A percentile compares a stretch with the other conserved stretches of the same genome.
Conservation (phyloP, 2,329 filamentous ascomycete species). For the Clonostachys sp. region DNA sequence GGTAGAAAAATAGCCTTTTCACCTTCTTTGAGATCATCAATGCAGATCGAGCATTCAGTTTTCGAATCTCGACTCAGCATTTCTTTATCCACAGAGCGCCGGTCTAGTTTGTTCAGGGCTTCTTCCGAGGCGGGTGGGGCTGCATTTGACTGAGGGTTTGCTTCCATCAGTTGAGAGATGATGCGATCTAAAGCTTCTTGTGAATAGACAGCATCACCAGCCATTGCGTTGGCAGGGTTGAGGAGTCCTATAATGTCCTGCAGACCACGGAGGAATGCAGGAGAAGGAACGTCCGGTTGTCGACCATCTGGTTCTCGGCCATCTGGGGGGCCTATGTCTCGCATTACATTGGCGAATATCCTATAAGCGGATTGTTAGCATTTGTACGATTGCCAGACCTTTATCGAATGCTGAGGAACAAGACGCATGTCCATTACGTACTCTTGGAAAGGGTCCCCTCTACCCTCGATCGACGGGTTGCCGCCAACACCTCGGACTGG, state of each 20-base stretch:
- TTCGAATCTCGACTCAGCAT: constrained; percentile 64
- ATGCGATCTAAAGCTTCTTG: constrained; percentile 89
- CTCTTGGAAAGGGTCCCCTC: constrained; percentile 42
- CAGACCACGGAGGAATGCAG: constrained; percentile 27
- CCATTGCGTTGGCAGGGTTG: constrained; percentile 44
- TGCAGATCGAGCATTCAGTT: constrained; percentile 91
- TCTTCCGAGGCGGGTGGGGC: constrained; percentile 74
- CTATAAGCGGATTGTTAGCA: constrained; percentile 17
- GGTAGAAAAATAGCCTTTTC: constrained; percentile 74
- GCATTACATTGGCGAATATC: constrained; percentile 40
- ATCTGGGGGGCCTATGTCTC: constrained; percentile 26
- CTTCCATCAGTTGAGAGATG: constrained; percentile 83
- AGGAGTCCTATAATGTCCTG: constrained; percentile 51
- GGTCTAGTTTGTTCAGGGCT: constrained; percentile 70
- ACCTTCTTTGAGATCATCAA: constrained; percentile 73
- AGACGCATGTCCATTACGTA: constrained; percentile 20
- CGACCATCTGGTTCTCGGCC: constrained; percentile 12
- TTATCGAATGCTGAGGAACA: too few species aligned
- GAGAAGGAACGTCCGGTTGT: background rate
- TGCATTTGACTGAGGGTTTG: constrained; percentile 70
- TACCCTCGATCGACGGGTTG: constrained; percentile 8
- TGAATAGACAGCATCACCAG: constrained; percentile 82
- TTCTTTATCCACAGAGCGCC: constrained; percentile 62
- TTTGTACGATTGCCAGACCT: too few species aligned
- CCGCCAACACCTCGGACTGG: constrained; percentile 12